phyloP scores from a whole-genome alignment of 768 basidiomycete species.

The Lentinula detonsa region DNA sequence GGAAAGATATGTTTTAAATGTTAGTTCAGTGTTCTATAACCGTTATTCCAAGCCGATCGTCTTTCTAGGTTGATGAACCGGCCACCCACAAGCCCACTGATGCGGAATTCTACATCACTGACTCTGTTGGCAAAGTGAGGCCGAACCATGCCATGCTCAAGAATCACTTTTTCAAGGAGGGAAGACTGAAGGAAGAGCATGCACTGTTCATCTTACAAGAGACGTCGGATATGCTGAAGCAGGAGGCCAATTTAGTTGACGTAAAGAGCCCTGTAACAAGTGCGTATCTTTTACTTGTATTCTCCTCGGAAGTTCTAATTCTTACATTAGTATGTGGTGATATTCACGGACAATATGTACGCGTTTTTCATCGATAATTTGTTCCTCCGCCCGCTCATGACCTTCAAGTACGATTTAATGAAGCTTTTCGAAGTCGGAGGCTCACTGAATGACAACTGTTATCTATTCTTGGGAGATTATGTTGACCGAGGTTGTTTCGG shows the following conservation, averaged over 20 bases:
- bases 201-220: slow-evolving; percentile 76
- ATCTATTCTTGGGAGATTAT: slow-evolving; percentile 95
- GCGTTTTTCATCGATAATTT: slow-evolving; percentile 8
- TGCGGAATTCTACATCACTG: slow-evolving; percentile 59
- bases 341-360: slow-evolving; percentile 96
- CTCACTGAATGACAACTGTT: slow-evolving; percentile 71
- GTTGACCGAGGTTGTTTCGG: slow-evolving; percentile 94
- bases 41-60: background rate
- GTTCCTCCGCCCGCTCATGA: background rate
- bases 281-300: slow-evolving; percentile 29
- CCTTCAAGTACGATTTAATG: slow-evolving; percentile 87
- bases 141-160: slow-evolving; percentile 80
- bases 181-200: slow-evolving; percentile 76
- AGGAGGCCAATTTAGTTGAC: slow-evolving; percentile 81
- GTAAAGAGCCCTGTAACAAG: slow-evolving; percentile 89
- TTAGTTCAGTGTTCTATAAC: background rate
- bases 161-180: slow-evolving; percentile 86
- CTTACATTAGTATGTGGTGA: slow-evolving; percentile 78
- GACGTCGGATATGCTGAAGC: slow-evolving; percentile 57
- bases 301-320: background rate
- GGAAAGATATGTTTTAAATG: background rate
- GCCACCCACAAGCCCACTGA: slow-evolving; percentile 60
- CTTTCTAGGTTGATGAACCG: slow-evolving; percentile 61
- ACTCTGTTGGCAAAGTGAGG: slow-evolving; percentile 46
- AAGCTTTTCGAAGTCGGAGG: slow-evolving; percentile 97